These are phyloP conservation scores for Pelargonium cotyledonis DNA, from an alignment of 441 rosid species.

Conservation along the genomic window DNA sequence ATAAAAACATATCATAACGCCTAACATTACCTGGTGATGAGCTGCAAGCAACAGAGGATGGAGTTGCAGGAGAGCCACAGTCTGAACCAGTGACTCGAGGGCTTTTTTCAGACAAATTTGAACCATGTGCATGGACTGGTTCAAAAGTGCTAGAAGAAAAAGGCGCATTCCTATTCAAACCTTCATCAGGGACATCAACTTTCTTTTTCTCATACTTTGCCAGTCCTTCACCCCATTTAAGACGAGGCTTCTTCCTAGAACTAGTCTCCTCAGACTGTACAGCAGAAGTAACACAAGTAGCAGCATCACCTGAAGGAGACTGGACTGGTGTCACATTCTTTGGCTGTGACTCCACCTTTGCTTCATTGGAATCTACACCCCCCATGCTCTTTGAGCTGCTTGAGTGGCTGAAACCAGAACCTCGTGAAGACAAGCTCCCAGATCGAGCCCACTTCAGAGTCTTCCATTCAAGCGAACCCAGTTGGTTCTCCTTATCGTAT, in stretches of 20 bases:
- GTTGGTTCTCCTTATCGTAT: conserved; percentile 48
- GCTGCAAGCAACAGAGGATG: conserved; percentile 85
- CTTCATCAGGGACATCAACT: conserved; percentile 66
- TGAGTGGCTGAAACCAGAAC: conserved; percentile 89
- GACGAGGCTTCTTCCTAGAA: conserved; percentile 86
- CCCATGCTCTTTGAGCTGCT: conserved; percentile 87
- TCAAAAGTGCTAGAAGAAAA: conserved; percentile 34
- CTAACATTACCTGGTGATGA: too few relatives aligned
- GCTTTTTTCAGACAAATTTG: conserved; percentile 56
- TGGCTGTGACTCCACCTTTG: conserved; percentile 44
- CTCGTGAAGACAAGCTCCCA: conserved; percentile 81
- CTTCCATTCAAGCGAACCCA: conserved; percentile 47
- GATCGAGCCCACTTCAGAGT: conserved; percentile 73
- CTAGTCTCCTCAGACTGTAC: conserved; percentile 49
- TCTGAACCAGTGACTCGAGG: conserved; percentile 49
- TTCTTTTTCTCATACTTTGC: conserved; percentile 93
- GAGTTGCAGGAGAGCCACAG: conserved; percentile 87
- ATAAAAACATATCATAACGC: too few relatives aligned
- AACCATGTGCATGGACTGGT: conserved; percentile 36
- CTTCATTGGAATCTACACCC: conserved; percentile 60
- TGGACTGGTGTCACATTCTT: conserved; percentile 42
- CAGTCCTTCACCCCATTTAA: conserved; percentile 97
- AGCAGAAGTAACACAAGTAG: conserved; percentile 44
- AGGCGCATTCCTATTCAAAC: conserved; percentile 38
- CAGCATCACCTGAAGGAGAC: conserved; percentile 63